Conservation (phyloP, 179 eudicot species). For the Beta macrorhiza region DNA sequence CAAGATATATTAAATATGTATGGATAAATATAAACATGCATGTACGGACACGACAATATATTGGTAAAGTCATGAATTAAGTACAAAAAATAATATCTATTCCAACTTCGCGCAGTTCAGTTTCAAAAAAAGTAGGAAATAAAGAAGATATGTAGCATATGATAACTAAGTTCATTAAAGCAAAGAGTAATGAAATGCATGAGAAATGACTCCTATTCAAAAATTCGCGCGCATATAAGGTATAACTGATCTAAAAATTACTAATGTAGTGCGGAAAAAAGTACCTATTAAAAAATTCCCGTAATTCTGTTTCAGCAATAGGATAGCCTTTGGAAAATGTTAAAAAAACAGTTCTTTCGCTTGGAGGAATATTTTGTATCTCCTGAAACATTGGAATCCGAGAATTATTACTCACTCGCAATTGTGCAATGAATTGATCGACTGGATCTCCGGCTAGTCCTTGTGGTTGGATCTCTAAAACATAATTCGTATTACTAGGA, state of each 20-base stretch:
- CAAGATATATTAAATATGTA: neutral
- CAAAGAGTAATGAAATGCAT: neutral
- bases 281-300: constrained; percentile 50
- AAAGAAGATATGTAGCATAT: neutral
- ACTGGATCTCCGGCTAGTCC: constrained; percentile 10
- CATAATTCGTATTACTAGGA: neutral
- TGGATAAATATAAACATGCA: no score
- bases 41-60: neutral
- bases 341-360: constrained; percentile 67
- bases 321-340: constrained; percentile 81
- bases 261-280: neutral
- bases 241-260: neutral
- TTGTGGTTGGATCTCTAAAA: neutral
- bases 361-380: constrained; percentile 20
- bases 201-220: neutral
- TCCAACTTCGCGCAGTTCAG: neutral
- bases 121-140: no score
- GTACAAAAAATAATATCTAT: neutral
- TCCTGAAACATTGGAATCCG: neutral
- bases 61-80: neutral
- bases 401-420: neutral
- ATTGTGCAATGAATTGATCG: constrained; percentile 7
- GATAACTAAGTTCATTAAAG: neutral
- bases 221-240: no score
- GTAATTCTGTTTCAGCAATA: constrained; percentile 41